These are phyloP conservation scores for Cryphonectria nitschkei DNA, from an alignment of 2,329 filamentous ascomycete genomes.

Conservation along the genomic window DNA sequence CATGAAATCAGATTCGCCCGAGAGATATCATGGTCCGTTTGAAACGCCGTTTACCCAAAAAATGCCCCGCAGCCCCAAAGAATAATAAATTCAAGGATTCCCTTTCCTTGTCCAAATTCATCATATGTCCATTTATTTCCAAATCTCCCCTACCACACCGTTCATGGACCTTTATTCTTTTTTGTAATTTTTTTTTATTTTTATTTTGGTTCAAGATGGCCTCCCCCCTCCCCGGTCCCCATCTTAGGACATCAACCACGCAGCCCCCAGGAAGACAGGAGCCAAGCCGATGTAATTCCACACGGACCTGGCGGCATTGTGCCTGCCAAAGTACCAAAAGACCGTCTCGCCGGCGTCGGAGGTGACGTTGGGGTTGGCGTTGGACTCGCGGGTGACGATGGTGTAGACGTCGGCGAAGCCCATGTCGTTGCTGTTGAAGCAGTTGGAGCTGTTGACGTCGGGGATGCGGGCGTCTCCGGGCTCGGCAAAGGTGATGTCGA, in stretches of 20 bases:
- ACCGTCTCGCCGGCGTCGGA: conserved; percentile 35
- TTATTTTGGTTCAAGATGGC: background rate
- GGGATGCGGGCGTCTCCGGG: conserved; percentile 68
- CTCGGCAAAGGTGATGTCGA: conserved; percentile 90
- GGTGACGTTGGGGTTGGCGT: conserved; percentile 40
- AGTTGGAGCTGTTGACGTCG: conserved; percentile 79
- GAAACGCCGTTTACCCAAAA: background rate
- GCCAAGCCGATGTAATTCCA: conserved; percentile 45
- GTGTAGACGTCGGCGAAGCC: conserved; percentile 79
- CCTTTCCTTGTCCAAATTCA: background rate
- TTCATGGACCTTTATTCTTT: no score
- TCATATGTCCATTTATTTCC: background rate
- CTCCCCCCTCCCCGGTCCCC: background rate
- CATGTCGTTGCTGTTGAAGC: conserved; percentile 83
- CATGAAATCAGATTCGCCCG: background rate
- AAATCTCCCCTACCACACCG: background rate
- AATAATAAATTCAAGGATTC: no score
- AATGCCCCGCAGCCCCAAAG: background rate
- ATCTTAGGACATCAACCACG: conserved; percentile 38
- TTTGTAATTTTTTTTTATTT: background rate
- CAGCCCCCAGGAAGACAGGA: conserved; percentile 44
- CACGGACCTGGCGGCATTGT: conserved; percentile 30
- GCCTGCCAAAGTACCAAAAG: conserved; percentile 36
- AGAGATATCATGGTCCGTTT: conserved; percentile 24
- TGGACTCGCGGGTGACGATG: conserved; percentile 54